Percentiles rank a stretch among this genome's conserved stretches.
phyloP scores from a whole-genome alignment of 2,329 filamentous ascomycete species.

The Colletotrichum endophyticum region DNA sequence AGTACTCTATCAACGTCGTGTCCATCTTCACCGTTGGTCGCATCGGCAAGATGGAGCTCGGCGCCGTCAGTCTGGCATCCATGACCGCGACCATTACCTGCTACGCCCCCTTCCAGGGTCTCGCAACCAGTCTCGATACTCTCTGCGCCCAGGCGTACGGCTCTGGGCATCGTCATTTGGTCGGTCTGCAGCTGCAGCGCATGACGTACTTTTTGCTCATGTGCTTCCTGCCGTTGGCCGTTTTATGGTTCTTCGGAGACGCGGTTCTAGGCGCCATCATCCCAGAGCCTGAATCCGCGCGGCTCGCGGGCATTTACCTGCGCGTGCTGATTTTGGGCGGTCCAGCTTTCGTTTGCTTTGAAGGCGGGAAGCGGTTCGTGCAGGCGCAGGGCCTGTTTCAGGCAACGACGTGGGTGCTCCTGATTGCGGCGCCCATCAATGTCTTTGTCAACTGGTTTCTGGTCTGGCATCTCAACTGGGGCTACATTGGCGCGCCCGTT shows the following conservation, averaged over 20 bases:
- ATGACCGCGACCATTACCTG: slow-evolving; percentile 85
- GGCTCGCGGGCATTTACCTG: slow-evolving; percentile 74
- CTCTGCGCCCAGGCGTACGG: slow-evolving; percentile 94
- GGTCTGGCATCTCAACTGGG: slow-evolving; percentile 73
- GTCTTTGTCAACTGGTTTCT: slow-evolving; percentile 79
- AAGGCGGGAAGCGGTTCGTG: slow-evolving; percentile 79
- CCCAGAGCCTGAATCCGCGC: slow-evolving; percentile 63
- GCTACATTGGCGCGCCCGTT: slow-evolving; percentile 82
- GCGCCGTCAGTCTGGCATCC: slow-evolving; percentile 54
- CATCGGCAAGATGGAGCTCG: slow-evolving; percentile 67
- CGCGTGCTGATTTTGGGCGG: slow-evolving; percentile 75
- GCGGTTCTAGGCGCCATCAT: slow-evolving; percentile 59
- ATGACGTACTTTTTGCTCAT: slow-evolving; percentile 80
- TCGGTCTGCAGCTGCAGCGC: slow-evolving; percentile 78
- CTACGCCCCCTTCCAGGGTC: slow-evolving; percentile 79
- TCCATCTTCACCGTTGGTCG: slow-evolving; percentile 81
- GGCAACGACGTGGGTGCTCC: slow-evolving; percentile 77
- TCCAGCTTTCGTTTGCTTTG: slow-evolving; percentile 78
- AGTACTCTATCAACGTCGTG: slow-evolving; percentile 84
- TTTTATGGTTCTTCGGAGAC: slow-evolving; percentile 74
- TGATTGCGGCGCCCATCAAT: slow-evolving; percentile 79
- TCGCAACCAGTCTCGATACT: slow-evolving; percentile 90
- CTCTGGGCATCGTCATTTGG: slow-evolving; percentile 85
- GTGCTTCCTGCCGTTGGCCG: slow-evolving; percentile 73
- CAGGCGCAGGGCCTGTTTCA: slow-evolving; percentile 84